Evolutionary conservation across 768 basidiomycete species (phyloP).

Genomic region (Suillus fuscotomentosus): DNA sequence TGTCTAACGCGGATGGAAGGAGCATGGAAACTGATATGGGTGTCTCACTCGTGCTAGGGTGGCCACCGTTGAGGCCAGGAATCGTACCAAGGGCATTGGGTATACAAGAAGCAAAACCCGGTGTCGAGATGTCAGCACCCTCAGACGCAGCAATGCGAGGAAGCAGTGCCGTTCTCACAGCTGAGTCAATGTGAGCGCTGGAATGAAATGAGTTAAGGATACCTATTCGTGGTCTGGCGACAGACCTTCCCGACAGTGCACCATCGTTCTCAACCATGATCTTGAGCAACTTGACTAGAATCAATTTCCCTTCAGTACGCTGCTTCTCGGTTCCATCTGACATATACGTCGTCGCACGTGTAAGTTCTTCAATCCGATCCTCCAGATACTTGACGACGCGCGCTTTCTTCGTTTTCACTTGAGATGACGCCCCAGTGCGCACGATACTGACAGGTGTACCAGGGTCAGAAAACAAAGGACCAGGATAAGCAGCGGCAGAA

Average conservation of each 20-base stretch:
- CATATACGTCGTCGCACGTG: conserved; percentile 73
- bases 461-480: conserved; percentile 81
- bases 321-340: conserved; percentile 50
- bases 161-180: conserved; percentile 71
- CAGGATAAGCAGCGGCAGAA: conserved; percentile 68
- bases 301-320: conserved; percentile 72
- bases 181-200: conserved; percentile 66
- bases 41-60: conserved; percentile 37
- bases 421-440: conserved; percentile 52
- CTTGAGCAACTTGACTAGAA: conserved; percentile 70
- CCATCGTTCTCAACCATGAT: conserved; percentile 91
- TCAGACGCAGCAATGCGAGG: conserved; percentile 46
- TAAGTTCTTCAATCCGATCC: conserved; percentile 72
- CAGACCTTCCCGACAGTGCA: conserved; percentile 77
- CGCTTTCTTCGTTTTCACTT: conserved; percentile 82
- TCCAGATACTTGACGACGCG: conserved; percentile 76
- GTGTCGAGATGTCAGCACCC: conserved; percentile 20
- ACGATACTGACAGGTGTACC: conserved; percentile 67
- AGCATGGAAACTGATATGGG: conserved; percentile 61
- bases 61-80: conserved; percentile 18
- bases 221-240: background rate
- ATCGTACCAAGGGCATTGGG: conserved; percentile 17
- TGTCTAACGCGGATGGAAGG: conserved; percentile 63
- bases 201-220: conserved; percentile 13
- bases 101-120: conserved; percentile 31